Conservation (phyloP, 805 yeast species). For the Starmerella lactis-condensi region DNA sequence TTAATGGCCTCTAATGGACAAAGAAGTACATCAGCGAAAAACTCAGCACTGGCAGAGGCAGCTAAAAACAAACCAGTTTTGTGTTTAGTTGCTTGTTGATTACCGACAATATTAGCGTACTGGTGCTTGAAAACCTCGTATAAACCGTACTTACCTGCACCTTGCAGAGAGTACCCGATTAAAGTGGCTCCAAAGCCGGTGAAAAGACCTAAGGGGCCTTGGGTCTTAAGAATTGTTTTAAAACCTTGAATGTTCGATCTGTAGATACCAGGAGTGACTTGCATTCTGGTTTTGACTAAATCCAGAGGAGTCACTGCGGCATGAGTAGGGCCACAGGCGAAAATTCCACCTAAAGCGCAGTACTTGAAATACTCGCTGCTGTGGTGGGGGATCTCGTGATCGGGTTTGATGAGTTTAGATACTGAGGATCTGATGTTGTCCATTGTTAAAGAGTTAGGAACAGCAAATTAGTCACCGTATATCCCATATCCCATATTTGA, state of each 20-base stretch:
- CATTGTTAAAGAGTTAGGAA: too few relatives aligned
- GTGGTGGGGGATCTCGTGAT: constrained; percentile 32
- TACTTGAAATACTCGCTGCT: constrained; percentile 48
- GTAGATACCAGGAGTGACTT: constrained; percentile 60
- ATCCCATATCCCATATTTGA: too few relatives aligned
- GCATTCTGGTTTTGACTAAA: constrained; percentile 81
- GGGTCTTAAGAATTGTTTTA: constrained; percentile 47
- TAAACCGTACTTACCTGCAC: constrained; percentile 93
- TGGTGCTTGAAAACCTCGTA: constrained; percentile 78
- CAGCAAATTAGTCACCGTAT: too few relatives aligned
- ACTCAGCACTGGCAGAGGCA: constrained; percentile 88
- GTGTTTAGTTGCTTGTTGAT: constrained; percentile 38
- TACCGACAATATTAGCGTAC: constrained; percentile 51
- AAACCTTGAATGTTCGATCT: constrained; percentile 68
- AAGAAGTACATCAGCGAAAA: constrained; percentile 70
- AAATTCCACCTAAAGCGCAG: constrained; percentile 58
- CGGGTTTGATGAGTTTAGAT: constrained; percentile 20
- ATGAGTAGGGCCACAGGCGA: constrained; percentile 94
- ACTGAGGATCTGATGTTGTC: too few relatives aligned
- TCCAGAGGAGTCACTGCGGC: constrained; percentile 85
- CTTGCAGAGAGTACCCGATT: constrained; percentile 85
- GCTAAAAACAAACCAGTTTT: constrained; percentile 58
- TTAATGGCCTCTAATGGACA: constrained; percentile 94
- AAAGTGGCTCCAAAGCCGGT: constrained; percentile 87
- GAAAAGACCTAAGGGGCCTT: constrained; percentile 58